A percentile compares a stretch with the other conserved stretches of the same genome.
Conservation (phyloP, 2,329 filamentous ascomycete species). For the Fusarium citri region DNA sequence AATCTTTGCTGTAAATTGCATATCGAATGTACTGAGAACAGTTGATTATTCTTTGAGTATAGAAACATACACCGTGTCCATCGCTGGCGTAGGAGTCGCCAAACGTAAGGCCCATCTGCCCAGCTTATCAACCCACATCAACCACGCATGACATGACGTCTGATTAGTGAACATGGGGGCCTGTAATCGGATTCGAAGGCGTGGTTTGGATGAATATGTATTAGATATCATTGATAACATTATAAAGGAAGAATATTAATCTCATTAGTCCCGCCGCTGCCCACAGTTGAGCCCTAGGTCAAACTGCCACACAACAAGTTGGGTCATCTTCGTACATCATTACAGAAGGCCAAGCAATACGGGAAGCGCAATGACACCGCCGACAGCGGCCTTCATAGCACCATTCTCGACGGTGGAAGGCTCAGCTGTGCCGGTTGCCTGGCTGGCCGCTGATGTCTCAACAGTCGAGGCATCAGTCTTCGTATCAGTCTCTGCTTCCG, state of each 20-base stretch:
- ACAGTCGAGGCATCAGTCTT: background rate
- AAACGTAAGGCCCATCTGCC: background rate
- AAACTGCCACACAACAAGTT: background rate
- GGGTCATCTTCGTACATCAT: background rate
- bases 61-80: too few species aligned
- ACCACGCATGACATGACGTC: background rate
- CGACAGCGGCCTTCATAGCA: background rate
- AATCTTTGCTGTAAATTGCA: rapidly evolving
- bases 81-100: background rate
- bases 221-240: background rate
- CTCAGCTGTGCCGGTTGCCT: background rate
- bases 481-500: background rate
- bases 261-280: background rate
- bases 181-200: background rate
- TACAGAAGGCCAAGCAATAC: background rate
- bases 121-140: background rate
- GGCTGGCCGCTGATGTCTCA: background rate
- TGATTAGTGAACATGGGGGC: background rate
- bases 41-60: too few species aligned
- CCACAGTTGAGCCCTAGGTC: background rate
- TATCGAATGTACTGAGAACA: too few species aligned
- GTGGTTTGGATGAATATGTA: rapidly evolving
- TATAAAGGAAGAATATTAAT: background rate
- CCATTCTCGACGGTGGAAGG: background rate
- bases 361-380: background rate